A percentile compares a stretch with the other conserved stretches of the same genome.
These are phyloP conservation scores for Creolimax fragrantissima DNA, from an alignment of 78 protist species.

Conservation along the genomic window DNA sequence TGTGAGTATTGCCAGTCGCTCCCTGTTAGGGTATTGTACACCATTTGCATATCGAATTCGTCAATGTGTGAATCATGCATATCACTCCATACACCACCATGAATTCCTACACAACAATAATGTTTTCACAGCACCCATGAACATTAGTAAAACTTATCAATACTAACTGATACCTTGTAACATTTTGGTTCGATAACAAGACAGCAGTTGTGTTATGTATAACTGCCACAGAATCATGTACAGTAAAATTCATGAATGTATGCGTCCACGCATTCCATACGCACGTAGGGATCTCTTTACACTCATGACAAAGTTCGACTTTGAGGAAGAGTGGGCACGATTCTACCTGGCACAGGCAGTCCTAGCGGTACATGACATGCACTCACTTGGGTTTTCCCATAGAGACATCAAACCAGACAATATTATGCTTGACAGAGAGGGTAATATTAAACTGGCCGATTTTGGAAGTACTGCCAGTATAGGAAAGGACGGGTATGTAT, in stretches of 20 bases:
- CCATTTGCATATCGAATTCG: too few species aligned
- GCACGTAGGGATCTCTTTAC: constrained; percentile 13
- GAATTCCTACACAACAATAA: too few species aligned
- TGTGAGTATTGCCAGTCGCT: too few species aligned
- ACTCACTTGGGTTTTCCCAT: constrained; percentile 62
- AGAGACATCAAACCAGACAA: constrained; percentile 90
- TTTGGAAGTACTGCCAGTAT: constrained; percentile 32
- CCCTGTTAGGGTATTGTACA: too few species aligned
- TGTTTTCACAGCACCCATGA: too few species aligned
- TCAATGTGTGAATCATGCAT: too few species aligned
- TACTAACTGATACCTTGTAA: too few species aligned
- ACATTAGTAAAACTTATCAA: too few species aligned
- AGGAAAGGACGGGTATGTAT: not conserved
- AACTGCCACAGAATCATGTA: too few species aligned
- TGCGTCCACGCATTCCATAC: not conserved
- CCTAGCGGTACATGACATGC: constrained; percentile 71
- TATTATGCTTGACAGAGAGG: constrained; percentile 38
- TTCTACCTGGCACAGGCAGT: constrained; percentile 76
- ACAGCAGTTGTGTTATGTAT: too few species aligned
- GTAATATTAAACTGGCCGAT: constrained; percentile 41
- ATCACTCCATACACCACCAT: too few species aligned
- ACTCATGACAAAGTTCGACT: not conserved
- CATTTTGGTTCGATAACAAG: too few species aligned
- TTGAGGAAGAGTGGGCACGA: constrained; percentile 50
- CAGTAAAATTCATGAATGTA: not conserved